phyloP scores from a whole-genome alignment of 352 stramenopile genomes.

The Peronospora tabacina region DNA sequence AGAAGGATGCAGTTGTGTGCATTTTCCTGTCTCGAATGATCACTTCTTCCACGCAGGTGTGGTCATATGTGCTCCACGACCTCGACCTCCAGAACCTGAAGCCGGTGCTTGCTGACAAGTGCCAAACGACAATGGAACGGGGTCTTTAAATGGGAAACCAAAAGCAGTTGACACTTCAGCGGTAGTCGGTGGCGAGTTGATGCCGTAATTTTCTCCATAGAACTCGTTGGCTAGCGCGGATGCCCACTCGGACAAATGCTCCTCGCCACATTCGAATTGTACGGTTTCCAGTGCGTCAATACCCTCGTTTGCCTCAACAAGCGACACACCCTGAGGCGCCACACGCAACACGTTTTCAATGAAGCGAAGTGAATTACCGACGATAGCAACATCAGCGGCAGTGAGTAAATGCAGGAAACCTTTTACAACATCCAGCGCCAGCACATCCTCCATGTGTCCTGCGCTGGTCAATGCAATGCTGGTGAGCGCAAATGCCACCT shows the following conservation, averaged over 20 bases:
- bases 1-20: background rate
- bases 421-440: constrained; percentile 52
- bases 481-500: constrained; percentile 64
- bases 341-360: constrained; percentile 71
- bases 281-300: constrained; percentile 77
- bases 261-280: constrained; percentile 56
- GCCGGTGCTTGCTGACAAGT: constrained; percentile 8
- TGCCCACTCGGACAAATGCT: constrained; percentile 55
- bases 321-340: constrained; percentile 41
- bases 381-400: constrained; percentile 54
- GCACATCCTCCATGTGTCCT: constrained; percentile 39
- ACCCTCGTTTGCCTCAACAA: constrained; percentile 55
- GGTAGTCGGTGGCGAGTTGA: constrained; percentile 50
- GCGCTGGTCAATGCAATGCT: constrained; percentile 65
- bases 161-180: constrained; percentile 1
- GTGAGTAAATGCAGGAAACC: constrained; percentile 51
- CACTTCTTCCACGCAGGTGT: constrained; percentile 15
- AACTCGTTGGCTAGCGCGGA: constrained; percentile 75
- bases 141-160: constrained; percentile 10
- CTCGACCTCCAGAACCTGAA: constrained; percentile 33
- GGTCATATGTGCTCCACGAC: constrained; percentile 25
- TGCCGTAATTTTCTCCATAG: constrained; percentile 76
- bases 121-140: constrained; percentile 21
- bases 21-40: background rate
- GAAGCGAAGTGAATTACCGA: constrained; percentile 69